These are phyloP conservation scores for Lignosus rhinocerotis DNA, from an alignment of 1,284 basidiomycete genomes.

Conservation along the genomic window DNA sequence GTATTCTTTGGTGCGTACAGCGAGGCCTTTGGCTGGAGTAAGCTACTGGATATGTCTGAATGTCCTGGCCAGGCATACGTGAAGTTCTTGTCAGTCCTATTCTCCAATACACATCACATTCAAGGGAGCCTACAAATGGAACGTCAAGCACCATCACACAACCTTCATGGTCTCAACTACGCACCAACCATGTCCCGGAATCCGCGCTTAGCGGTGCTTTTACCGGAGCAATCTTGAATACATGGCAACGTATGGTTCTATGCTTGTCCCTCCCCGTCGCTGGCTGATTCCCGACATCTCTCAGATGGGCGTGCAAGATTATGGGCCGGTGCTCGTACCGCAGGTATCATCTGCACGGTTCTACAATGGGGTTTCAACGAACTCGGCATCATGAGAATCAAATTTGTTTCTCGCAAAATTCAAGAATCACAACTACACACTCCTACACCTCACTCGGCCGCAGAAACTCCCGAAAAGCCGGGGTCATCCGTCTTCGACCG, in stretches of 20 bases:
- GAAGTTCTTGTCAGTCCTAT: conserved; percentile 65
- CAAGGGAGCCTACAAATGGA: conserved; percentile 18
- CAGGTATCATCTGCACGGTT: conserved; percentile 51
- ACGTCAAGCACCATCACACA: conserved; percentile 26
- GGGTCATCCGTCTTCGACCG: conserved; percentile 37
- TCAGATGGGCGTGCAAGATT: conserved; percentile 45
- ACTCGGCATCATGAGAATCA: conserved; percentile 54
- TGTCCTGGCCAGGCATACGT: conserved; percentile 50
- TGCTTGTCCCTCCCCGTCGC: not conserved
- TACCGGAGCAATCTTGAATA: conserved; percentile 54
- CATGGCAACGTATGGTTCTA: conserved; percentile 44
- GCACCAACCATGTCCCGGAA: conserved; percentile 60
- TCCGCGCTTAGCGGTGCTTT: conserved; percentile 63
- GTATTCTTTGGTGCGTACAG: conserved; percentile 69
- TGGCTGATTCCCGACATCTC: not conserved
- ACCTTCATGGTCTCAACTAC: conserved; percentile 49
- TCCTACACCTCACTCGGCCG: conserved; percentile 6
- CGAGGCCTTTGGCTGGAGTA: too few relatives aligned
- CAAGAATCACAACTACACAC: conserved; percentile 15
- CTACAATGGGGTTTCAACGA: conserved; percentile 70
- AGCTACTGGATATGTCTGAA: not conserved
- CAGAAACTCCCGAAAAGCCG: conserved; percentile 28
- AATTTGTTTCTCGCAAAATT: conserved; percentile 44
- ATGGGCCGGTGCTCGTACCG: conserved; percentile 55
- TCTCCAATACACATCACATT: conserved; percentile 39